Conservation (phyloP, 768 basidiomycete genomes). For the Pleurotus eryngii region DNA sequence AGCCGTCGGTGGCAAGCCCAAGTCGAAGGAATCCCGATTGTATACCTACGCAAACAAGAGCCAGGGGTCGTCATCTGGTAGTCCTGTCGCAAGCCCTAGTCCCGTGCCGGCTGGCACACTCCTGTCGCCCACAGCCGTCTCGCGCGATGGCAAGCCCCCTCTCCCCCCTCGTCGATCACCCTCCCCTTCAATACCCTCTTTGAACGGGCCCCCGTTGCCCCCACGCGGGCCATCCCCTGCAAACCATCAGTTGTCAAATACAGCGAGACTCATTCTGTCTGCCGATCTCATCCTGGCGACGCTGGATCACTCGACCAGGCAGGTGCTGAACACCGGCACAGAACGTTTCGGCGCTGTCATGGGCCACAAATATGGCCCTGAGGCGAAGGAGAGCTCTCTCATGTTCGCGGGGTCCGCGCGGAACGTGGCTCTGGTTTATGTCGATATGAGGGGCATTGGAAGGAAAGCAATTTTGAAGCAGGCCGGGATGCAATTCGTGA, state of each 20-base stretch:
- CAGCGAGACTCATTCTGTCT: conserved; percentile 51
- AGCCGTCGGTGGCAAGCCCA: conserved; percentile 47
- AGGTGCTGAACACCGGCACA: conserved; percentile 48
- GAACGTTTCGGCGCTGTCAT: conserved; percentile 46
- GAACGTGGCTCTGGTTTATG: conserved; percentile 74
- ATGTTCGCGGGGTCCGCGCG: conserved; percentile 62
- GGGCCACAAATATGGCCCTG: conserved; percentile 65
- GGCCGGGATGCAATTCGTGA: conserved; percentile 56
- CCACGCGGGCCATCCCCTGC: conserved; percentile 27
- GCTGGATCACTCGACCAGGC: conserved; percentile 54
- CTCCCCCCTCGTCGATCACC: conserved; percentile 19
- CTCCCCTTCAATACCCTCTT: background rate
- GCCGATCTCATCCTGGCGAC: conserved; percentile 67
- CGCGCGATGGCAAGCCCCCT: conserved; percentile 13
- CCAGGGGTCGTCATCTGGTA: conserved; percentile 7
- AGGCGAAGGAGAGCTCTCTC: conserved; percentile 56
- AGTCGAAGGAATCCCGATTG: conserved; percentile 17
- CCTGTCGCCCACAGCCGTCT: background rate
- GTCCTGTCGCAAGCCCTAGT: conserved; percentile 15
- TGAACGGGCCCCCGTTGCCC: conserved; percentile 29
- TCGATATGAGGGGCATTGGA: conserved; percentile 73
- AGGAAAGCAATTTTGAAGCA: conserved; percentile 64
- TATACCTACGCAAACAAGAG: conserved; percentile 2
- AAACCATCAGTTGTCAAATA: conserved; percentile 33
- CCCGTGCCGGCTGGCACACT: conserved; percentile 6